These are phyloP conservation scores for peach (Prunus persica) DNA, from an alignment of 306 rosid species.

Conservation along the genomic window Prunus_persica_NCBIv2 NC_034011.1:20775501-20776000, in stretches of 20 bases:
- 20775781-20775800: neutral
- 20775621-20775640: too few species aligned
- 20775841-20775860: neutral
- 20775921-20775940: slow-evolving; percentile 22
- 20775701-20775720: too few species aligned
- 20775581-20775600: too few species aligned
- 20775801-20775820: neutral
- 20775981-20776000: neutral
- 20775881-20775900: slow-evolving; percentile 16
- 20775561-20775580: neutral
- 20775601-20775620: too few species aligned
- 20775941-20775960: slow-evolving; percentile 20
- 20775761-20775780: neutral
- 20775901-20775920: slow-evolving; percentile 23
- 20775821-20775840: too few species aligned
- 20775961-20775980: neutral
- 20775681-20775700: neutral
- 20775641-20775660: too few species aligned
- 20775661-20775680: neutral
- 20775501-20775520: neutral
- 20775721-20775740: neutral
- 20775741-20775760: neutral
- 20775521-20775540: neutral
- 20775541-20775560: neutral
- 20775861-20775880: neutral